Evolutionary conservation across 495 filamentous ascomycete species (phyloP).

Genomic region (Neurospora sp.): DNA sequence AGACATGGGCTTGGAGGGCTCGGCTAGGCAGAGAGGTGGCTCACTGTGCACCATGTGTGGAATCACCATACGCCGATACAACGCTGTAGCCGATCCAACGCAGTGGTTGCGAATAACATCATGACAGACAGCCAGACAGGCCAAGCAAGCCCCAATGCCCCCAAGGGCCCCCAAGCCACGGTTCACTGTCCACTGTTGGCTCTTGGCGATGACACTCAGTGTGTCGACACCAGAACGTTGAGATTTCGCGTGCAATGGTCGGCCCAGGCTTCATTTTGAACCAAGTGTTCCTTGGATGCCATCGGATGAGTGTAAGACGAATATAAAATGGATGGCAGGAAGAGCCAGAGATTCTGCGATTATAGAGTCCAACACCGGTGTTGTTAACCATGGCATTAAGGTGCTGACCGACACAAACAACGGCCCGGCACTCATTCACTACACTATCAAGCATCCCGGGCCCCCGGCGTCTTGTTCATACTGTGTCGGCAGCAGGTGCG

Average conservation of each 20-base stretch:
- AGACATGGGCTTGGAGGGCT: neutral
- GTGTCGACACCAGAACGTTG: neutral
- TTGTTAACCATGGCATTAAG: neutral
- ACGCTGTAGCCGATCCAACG: neutral
- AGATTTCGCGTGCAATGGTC: neutral
- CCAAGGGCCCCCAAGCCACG: neutral
- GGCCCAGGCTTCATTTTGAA: neutral
- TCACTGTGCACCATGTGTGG: neutral
- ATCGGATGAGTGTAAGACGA: neutral
- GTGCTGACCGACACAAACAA: neutral
- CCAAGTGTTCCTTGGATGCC: neutral
- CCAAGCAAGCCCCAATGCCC: neutral
- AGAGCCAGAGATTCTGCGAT: neutral
- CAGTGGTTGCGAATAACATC: neutral
- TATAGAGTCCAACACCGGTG: neutral
- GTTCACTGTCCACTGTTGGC: neutral
- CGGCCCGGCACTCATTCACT: neutral
- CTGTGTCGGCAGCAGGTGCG: neutral
- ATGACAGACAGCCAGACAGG: neutral
- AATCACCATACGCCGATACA: neutral
- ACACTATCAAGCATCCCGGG: neutral
- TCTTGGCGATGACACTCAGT: neutral
- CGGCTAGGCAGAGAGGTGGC: neutral
- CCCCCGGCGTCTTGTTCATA: neutral
- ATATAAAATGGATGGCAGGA: neutral